phyloP scores from a whole-genome alignment of 2,329 filamentous ascomycete species.

The Thermoascus crustaceus region DNA sequence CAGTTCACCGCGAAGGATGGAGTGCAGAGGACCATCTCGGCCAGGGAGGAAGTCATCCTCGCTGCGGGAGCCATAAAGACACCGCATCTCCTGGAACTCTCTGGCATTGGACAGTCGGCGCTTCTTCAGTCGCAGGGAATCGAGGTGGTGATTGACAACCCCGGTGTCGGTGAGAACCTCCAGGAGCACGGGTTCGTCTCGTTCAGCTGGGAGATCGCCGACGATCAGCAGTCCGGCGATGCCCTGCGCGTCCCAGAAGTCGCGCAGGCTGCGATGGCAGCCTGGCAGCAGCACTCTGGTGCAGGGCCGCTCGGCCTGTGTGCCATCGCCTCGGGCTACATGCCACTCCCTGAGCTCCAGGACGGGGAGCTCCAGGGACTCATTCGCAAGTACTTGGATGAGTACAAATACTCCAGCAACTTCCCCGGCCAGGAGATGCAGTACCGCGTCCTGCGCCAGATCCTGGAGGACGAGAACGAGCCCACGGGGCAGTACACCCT shows the following conservation, averaged over 20 bases:
- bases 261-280: slow-evolving; percentile 4
- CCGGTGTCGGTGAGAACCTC: slow-evolving; percentile 35
- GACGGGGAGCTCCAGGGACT: neutral
- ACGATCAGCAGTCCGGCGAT: slow-evolving; percentile 2
- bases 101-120: slow-evolving; percentile 34
- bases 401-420: neutral
- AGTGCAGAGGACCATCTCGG: slow-evolving; percentile 1
- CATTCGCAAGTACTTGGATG: neutral
- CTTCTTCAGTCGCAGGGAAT: slow-evolving; percentile 29
- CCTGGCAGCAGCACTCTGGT: slow-evolving; percentile 5
- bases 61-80: slow-evolving; percentile 39
- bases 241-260: slow-evolving; percentile 2
- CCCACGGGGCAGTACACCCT: neutral
- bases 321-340: slow-evolving; percentile 3
- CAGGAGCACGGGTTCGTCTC: slow-evolving; percentile 14
- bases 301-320: slow-evolving; percentile 5
- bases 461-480: neutral
- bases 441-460: slow-evolving; percentile 1
- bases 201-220: slow-evolving; percentile 5
- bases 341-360: slow-evolving; percentile 2
- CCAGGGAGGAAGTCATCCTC: slow-evolving; percentile 40
- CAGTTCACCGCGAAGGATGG: slow-evolving; percentile 25
- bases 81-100: slow-evolving; percentile 40
- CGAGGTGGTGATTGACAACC: slow-evolving; percentile 27
- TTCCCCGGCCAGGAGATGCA: slow-evolving; percentile 1